Percentiles rank a stretch among this genome's conserved stretches.
These are phyloP conservation scores for Agaricus bisporus DNA, from an alignment of 768 basidiomycete species.

Conservation along the genomic window DNA sequence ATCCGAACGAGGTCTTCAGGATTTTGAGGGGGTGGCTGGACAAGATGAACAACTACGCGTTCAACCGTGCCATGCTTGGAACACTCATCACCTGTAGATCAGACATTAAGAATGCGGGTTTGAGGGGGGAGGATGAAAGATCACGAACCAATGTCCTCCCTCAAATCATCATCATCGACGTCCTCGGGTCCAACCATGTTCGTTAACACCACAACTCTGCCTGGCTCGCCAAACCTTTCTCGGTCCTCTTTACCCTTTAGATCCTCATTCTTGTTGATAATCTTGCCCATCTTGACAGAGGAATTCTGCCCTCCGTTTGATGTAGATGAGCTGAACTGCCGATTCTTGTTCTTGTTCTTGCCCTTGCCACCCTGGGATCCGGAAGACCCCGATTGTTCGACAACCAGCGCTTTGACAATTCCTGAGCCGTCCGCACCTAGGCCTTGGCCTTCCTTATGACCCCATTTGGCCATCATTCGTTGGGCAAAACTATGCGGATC, in stretches of 20 bases:
- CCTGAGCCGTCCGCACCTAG: conserved; percentile 80
- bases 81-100: conserved; percentile 75
- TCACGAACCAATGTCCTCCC: conserved; percentile 78
- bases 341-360: conserved; percentile 29
- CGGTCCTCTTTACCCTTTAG: conserved; percentile 69
- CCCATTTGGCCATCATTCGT: conserved; percentile 93
- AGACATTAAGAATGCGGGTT: not conserved
- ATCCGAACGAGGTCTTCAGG: conserved; percentile 85
- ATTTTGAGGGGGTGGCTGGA: conserved; percentile 58
- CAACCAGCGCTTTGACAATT: conserved; percentile 83
- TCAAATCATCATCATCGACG: conserved; percentile 75
- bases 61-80: conserved; percentile 90
- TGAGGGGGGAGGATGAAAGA: not conserved
- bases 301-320: conserved; percentile 32
- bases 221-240: conserved; percentile 82
- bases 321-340: conserved; percentile 26
- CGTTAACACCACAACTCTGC: conserved; percentile 82
- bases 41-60: conserved; percentile 77
- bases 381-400: conserved; percentile 52
- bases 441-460: conserved; percentile 91
- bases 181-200: conserved; percentile 88
- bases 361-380: conserved; percentile 21
- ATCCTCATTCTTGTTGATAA: conserved; percentile 89
- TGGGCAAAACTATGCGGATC: conserved; percentile 76
- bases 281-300: conserved; percentile 66